Conservation (phyloP, 805 yeast genomes). For the Yarrowia phangngaensis region DNA sequence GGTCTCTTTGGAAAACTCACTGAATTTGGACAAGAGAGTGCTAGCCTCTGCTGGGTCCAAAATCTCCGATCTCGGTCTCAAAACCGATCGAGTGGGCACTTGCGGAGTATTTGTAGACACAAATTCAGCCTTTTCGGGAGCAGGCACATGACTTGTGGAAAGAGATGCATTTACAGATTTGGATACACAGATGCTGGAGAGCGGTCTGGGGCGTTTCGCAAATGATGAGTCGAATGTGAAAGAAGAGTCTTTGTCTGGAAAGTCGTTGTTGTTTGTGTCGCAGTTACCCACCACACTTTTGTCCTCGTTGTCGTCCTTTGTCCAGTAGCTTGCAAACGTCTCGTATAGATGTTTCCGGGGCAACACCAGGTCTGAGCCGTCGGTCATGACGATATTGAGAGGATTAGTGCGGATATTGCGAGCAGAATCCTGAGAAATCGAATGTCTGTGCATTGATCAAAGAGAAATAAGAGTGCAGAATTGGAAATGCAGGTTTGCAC, state of each 20-base stretch:
- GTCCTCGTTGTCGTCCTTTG: too few species aligned
- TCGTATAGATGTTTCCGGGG: constrained; percentile 23
- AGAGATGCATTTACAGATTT: constrained; percentile 1
- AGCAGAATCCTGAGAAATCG: constrained; percentile 33
- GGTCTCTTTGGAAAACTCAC: constrained; percentile 1
- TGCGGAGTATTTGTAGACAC: not conserved
- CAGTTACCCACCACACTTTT: too few species aligned
- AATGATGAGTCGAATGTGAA: constrained; percentile 17
- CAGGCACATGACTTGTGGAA: constrained; percentile 12
- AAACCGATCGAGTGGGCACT: not conserved
- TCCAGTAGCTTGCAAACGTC: not conserved
- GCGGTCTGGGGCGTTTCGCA: constrained; percentile 9
- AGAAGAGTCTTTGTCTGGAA: constrained; percentile 4
- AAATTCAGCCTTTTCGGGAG: constrained; percentile 18
- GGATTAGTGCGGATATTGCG: constrained; percentile 38
- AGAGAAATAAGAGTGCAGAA: too few species aligned
- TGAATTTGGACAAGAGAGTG: not conserved
- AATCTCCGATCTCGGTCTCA: constrained; percentile 12
- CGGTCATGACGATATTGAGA: constrained; percentile 37
- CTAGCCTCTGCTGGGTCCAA: constrained; percentile 5
- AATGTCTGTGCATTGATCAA: constrained; percentile 33
- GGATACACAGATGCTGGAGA: constrained; percentile 5
- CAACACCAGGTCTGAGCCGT: constrained; percentile 38
- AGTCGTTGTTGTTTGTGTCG: not conserved
- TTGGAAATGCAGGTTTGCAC: not conserved